Evolutionary conservation across 345 rosid species (phyloP), one percentile per base, ranked within the genome.

Genomic region (Murraya paniculata): DNA sequence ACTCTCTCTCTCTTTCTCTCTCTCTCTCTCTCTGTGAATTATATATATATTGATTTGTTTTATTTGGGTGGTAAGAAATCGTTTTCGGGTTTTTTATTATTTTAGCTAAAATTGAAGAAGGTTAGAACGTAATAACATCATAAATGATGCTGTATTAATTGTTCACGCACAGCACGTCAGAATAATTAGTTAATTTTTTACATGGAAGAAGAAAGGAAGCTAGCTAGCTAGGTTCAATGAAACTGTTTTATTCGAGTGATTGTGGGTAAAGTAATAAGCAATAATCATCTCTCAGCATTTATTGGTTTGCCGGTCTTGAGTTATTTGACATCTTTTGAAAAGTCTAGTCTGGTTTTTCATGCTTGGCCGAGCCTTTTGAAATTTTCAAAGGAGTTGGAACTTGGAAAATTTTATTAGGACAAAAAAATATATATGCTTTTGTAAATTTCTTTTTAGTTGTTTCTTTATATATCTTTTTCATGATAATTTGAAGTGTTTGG

Each of bases 51-150:
- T 41, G 48, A 4, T 16, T 39, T 57, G 68, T 7, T 24, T 39
- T 57, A 64, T 65, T 30, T 38, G 61, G 74, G 57, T 39, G 82
- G 79, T 78, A 39, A 33, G 39, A 28, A 67, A 79, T 84, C 84
- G 25, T 70, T 79, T 74, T 79, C 85, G 2, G 2, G 8, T 22
- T 78, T 78, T 55, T 14, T 24, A 39, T 33, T 73, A n/a, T 35
- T 24, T 45, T 45, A 65, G 60, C 36, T 50, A 2, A 45, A 65
- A 50, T 30, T 6, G 24, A 55, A 31, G 14, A 59, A 74, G 45
- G 27, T 10, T 74, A 36, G 39, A n/a, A 35, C 53, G 21, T 53
- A 53, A 53, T 45, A 45, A 45, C 50, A 45, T 11, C 50, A 45
- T 45, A 11, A 3, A 14, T 45, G 50, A 45, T 3, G 50, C 50